Base-by-base conservation (phyloP, 2,329 filamentous ascomycete genomes). In the Rhinocladiella mackenziei region DNA sequence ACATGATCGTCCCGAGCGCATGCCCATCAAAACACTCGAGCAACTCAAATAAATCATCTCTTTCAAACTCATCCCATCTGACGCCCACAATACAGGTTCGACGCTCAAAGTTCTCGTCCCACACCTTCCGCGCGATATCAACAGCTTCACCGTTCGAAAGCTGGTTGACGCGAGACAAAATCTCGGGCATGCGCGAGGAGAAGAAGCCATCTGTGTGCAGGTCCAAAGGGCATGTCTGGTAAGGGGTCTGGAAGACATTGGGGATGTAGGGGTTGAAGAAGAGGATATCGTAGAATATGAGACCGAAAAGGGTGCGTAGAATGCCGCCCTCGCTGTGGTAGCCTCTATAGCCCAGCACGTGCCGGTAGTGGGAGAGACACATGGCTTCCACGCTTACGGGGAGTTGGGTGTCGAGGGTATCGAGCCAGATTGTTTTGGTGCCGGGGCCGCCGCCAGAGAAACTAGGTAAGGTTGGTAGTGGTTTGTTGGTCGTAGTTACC, bases 191-290 rank as follows among this genome's bases (percentile, higher is more conserved):
- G n/a, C 92, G 78, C 1, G 83, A 80, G 0, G 86, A 78, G 61
- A 87, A 97, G 69, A 98, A 98, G 2, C 85, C 82, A 62, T 98
- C 92, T 0, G 89, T 95, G 61, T 94, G 85, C 4, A 98, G 71
- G 63, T 98, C 92, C 3, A 98, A 70, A 1, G 92, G 92, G 59
- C 88, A 95, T 0, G 88, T 94, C 65, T 98, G 92, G 62, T 87
- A 98, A 1, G 84, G 80, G 4, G 92, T 98, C 63, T 97, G 91
- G 65, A 98, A 98, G 43, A 98, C 91, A 57, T 97, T 95, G 18
- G 92, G 91, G 4, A 97, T 78, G 64, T 94, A 95, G 1, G 49
- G 43, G 30, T 54, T 37, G 18, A 88, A 74, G 66, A 97, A 97
- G 5, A 98, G 71, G 17, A 97, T 78, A 64, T 98, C 91, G 70